Evolutionary conservation across 495 filamentous ascomycete genomes (phyloP), one percentile per base, ranked within the genome.

Genomic region (Aspergillus saccharolyticus): DNA sequence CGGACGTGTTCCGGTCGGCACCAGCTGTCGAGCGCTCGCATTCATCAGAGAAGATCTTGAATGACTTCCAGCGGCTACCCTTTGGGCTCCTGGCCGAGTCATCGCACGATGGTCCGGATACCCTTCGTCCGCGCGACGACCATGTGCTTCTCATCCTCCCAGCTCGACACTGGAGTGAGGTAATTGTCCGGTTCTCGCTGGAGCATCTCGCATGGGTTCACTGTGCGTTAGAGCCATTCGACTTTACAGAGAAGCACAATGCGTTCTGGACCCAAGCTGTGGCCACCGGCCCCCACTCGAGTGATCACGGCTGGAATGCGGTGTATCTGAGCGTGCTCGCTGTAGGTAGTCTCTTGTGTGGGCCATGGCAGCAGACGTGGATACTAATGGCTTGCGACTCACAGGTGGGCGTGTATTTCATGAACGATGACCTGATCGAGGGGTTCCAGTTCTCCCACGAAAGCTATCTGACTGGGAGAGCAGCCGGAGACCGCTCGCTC

Each of bases 291-390:
- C n/a, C n/a, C n/a, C 21, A 30, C 10, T 22, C 21, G 16, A 45
- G 20, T 17, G 18, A 45, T 15, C 52, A 54, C 28, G 17, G 15
- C 21, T 54, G 52, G 52, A 54, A 45, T 17, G 52, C 42, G 5
- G 42, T 54, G n/a, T 54, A 54, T 54, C 21, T 44, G 15, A 44
- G 39, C 19, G 39, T 54, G 19, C 42, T 54, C 8, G 22, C 52
- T 14, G 52, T 54, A 28, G 12, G 52, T 30, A 28, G n/a, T n/a
- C n/a, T n/a, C n/a, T n/a, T n/a, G n/a, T n/a, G n/a, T n/a, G n/a
- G n/a, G n/a, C n/a, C n/a, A n/a, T n/a, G n/a, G n/a, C n/a, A n/a
- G n/a, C n/a, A n/a, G n/a, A n/a, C n/a, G n/a, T n/a, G n/a, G n/a
- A n/a, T n/a, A n/a, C n/a, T n/a, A n/a, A n/a, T 28, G 25, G 9